Evolutionary conservation across 352 stramenopile genomes (phyloP).

Genomic region (Albugo candida): DNA sequence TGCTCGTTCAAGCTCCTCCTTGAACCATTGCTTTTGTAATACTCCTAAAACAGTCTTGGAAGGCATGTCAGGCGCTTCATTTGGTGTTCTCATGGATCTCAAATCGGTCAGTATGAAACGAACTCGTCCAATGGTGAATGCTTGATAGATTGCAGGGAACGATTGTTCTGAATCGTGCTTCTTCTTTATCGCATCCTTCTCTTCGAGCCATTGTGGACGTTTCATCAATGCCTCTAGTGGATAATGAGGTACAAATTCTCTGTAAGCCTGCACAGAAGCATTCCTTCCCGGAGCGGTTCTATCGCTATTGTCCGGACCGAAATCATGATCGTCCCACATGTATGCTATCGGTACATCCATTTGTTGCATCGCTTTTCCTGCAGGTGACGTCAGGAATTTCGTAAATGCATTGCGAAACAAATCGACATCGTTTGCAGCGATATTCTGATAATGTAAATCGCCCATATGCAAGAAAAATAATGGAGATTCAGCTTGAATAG

Average conservation of each 20-base stretch:
- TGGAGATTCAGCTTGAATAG: constrained; percentile 38
- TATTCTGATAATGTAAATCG: constrained; percentile 77
- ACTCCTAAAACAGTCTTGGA: constrained; percentile 68
- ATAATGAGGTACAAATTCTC: constrained; percentile 70
- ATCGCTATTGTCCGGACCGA: constrained; percentile 77
- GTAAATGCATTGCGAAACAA: constrained; percentile 42
- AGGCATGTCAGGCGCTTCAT: constrained; percentile 32
- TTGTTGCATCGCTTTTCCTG: constrained; percentile 45
- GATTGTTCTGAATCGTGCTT: no score
- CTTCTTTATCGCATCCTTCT: background rate
- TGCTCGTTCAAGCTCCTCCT: constrained; percentile 43
- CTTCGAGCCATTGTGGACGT: constrained; percentile 4
- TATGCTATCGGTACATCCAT: constrained; percentile 76
- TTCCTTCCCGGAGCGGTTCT: constrained; percentile 44
- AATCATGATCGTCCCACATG: constrained; percentile 86
- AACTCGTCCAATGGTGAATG: constrained; percentile 71
- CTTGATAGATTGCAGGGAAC: constrained; percentile 34
- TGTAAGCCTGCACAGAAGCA: constrained; percentile 56
- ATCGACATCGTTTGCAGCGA: constrained; percentile 36
- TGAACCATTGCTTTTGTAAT: constrained; percentile 78
- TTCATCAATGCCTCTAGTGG: constrained; percentile 13
- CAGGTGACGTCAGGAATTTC: constrained; percentile 48
- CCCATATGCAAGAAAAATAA: constrained; percentile 80
- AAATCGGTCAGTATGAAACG: constrained; percentile 73
- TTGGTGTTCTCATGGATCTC: constrained; percentile 48